A percentile compares a stretch with the other conserved stretches of the same genome.
Conservation (phyloP, 768 basidiomycete genomes). For the Termitomyces sp. region DNA sequence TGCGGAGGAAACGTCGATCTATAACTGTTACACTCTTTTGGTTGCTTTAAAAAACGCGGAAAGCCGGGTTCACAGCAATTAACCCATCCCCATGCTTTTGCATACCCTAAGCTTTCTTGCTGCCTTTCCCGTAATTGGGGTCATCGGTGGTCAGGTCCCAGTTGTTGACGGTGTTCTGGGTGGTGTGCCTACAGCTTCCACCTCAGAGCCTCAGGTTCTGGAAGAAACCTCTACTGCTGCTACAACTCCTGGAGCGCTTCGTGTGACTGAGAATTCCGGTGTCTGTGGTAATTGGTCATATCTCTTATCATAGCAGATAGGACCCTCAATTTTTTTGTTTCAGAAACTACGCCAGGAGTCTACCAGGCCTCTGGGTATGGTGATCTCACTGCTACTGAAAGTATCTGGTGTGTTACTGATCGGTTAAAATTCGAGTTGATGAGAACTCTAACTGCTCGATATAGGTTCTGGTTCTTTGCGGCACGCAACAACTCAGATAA, state of each 20-base stretch:
- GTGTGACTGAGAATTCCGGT: conserved; percentile 58
- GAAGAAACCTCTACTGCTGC: conserved; percentile 14
- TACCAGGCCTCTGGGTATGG: conserved; percentile 64
- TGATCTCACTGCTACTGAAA: conserved; percentile 52
- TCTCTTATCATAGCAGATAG: background rate
- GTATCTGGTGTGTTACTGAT: conserved; percentile 42
- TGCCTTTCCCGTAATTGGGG: conserved; percentile 6
- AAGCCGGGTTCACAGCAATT: background rate
- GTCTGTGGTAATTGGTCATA: conserved; percentile 44
- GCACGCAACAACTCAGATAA: conserved; percentile 58
- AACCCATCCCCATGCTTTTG: conserved; percentile 3
- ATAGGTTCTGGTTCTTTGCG: conserved; percentile 69
- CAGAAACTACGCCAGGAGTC: conserved; percentile 60
- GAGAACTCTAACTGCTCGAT: too few species aligned
- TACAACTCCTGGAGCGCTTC: conserved; percentile 43
- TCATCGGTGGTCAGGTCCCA: conserved; percentile 39
- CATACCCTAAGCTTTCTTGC: background rate
- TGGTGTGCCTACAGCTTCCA: conserved; percentile 30
- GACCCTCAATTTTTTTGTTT: background rate
- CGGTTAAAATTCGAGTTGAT: background rate
- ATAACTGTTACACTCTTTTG: background rate
- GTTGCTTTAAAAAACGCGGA: background rate
- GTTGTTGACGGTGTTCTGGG: conserved; percentile 48
- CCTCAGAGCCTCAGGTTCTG: conserved; percentile 12
- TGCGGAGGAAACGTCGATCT: conserved; percentile 16